phyloP scores from a whole-genome alignment of 2,329 filamentous ascomycete genomes.

The Sporothrix globosa region DNA sequence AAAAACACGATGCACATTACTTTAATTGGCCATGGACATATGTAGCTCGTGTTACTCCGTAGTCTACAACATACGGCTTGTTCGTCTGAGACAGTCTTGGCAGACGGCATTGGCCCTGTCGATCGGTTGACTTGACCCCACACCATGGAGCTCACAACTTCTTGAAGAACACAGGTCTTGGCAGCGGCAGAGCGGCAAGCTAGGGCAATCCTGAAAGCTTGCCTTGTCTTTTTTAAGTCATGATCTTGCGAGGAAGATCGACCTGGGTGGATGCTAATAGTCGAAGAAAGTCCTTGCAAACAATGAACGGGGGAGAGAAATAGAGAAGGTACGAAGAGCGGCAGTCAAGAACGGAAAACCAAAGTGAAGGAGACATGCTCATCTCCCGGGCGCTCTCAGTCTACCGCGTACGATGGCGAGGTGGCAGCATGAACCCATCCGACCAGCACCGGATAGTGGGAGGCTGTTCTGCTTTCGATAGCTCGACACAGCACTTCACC shows the following conservation, averaged over 20 bases:
- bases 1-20: background rate
- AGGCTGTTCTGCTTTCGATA: background rate
- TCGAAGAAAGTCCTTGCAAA: no score
- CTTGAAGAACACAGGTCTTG: background rate
- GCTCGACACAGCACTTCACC: background rate
- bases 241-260: background rate
- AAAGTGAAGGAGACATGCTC: background rate
- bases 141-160: background rate
- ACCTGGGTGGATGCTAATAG: background rate
- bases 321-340: background rate
- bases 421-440: background rate
- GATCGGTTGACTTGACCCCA: conserved; percentile 8
- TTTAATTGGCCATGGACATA: background rate
- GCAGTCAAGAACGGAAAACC: background rate
- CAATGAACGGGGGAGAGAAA: no score
- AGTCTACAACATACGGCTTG: background rate
- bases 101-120: conserved; percentile 2
- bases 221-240: background rate
- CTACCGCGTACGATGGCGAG: background rate
- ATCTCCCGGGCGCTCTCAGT: background rate
- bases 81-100: background rate
- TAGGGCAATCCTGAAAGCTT: background rate
- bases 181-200: conserved; percentile 10
- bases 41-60: background rate
- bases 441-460: background rate